phyloP scores from a whole-genome alignment of 2,329 filamentous ascomycete species.

The Pseudogymnoascus sp. region DNA sequence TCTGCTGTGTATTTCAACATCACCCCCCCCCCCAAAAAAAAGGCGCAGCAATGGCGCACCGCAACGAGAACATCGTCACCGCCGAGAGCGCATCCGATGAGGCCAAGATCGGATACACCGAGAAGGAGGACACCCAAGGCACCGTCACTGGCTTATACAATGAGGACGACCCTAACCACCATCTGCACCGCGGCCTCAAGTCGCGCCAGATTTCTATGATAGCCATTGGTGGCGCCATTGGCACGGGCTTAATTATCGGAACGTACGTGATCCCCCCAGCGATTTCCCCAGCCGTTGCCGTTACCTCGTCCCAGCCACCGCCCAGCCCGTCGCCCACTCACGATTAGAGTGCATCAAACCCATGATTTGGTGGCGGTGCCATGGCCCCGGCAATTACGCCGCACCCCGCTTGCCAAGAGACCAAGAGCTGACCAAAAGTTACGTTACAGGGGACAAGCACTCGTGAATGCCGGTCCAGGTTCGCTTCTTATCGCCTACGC shows the following conservation, averaged over 20 bases:
- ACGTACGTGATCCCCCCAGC: conserved; percentile 29
- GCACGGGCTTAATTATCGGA: conserved; percentile 63
- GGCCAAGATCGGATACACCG: not conserved
- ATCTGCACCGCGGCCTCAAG: conserved; percentile 42
- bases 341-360: conserved; percentile 26
- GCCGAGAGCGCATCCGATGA: not conserved
- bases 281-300: not conserved
- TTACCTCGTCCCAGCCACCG: not conserved
- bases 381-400: conserved; percentile 14
- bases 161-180: conserved; percentile 18
- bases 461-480: conserved; percentile 39
- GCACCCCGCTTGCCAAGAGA: conserved; percentile 36
- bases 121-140: not conserved
- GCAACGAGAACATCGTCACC: not conserved
- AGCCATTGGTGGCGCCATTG: conserved; percentile 67
- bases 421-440: conserved; percentile 23
- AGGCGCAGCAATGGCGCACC: not conserved
- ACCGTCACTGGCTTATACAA: not conserved
- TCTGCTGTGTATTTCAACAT: conserved; percentile 4
- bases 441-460: conserved; percentile 6
- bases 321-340: not conserved
- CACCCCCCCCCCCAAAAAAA: too few relatives aligned
- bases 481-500: conserved; percentile 65
- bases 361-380: not conserved
- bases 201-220: conserved; percentile 52